These are phyloP conservation scores for Ramularia endophylla DNA, from an alignment of 2,329 filamentous ascomycete genomes.

Conservation along the genomic window DNA sequence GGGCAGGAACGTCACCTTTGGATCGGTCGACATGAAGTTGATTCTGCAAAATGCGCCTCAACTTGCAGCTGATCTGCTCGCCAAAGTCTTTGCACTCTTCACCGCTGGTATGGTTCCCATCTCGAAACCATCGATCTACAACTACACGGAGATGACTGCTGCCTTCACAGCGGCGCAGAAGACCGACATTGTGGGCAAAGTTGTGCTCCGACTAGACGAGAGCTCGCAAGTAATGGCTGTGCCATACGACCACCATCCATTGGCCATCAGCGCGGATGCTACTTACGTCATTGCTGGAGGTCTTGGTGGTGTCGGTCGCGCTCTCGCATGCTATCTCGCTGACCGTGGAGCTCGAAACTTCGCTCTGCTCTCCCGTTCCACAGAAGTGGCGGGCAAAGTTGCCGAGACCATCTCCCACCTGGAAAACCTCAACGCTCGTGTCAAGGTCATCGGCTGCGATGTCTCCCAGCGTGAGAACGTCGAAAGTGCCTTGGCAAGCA, in stretches of 20 bases:
- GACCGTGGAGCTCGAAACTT: slow-evolving; percentile 1
- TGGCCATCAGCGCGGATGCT: slow-evolving; percentile 1
- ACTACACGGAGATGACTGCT: background rate
- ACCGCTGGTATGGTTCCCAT: background rate
- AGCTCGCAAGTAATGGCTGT: background rate
- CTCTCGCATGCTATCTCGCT: background rate
- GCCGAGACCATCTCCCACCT: background rate
- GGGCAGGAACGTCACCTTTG: background rate
- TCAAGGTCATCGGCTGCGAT: background rate
- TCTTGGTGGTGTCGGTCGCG: background rate
- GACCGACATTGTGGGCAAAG: background rate
- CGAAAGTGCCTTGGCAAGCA: background rate
- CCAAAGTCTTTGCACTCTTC: background rate
- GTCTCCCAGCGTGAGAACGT: background rate
- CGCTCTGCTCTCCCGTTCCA: slow-evolving; percentile 1
- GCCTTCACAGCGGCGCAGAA: background rate
- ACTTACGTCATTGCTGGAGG: background rate
- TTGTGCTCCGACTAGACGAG: background rate
- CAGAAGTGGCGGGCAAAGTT: background rate
- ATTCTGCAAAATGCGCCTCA: background rate
- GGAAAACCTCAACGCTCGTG: background rate
- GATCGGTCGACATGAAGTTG: background rate
- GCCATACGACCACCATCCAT: background rate
- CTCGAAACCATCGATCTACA: background rate
- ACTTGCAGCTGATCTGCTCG: background rate